Percentiles rank a stretch among this genome's conserved stretches.
Evolutionary conservation across 208 protist species (phyloP).

Genomic region (Trypanosoma caninum): DNA sequence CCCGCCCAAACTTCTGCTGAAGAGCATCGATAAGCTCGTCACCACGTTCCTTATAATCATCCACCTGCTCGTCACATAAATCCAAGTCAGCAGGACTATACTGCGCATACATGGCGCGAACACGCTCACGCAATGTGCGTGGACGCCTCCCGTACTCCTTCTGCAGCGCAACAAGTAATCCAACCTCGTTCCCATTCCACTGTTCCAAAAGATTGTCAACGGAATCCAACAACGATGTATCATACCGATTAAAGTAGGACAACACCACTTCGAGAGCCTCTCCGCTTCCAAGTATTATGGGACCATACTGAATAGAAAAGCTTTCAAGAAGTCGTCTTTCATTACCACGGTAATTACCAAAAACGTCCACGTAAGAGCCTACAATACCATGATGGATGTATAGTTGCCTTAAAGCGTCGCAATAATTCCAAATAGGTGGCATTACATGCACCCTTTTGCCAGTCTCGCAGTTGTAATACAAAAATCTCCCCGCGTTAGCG

Average conservation of each 20-base stretch:
- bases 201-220: slow-evolving; percentile 13
- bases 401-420: slow-evolving; percentile 11
- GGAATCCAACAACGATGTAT: slow-evolving; percentile 5
- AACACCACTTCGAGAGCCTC: slow-evolving; percentile 4
- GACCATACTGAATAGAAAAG: slow-evolving; percentile 21
- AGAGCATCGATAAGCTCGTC: slow-evolving; percentile 12
- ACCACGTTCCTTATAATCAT: slow-evolving; percentile 8
- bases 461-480: slow-evolving; percentile 19
- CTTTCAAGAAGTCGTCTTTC: slow-evolving; percentile 6
- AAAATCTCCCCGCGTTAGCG: not conserved
- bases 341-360: not conserved
- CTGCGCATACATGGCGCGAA: slow-evolving; percentile 22
- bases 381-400: slow-evolving; percentile 6
- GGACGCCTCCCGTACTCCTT: slow-evolving; percentile 16
- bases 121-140: slow-evolving; percentile 23
- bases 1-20: slow-evolving; percentile 14
- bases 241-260: slow-evolving; percentile 13
- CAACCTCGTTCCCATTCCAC: slow-evolving; percentile 19
- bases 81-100: slow-evolving; percentile 14
- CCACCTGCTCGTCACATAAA: slow-evolving; percentile 11
- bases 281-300: not conserved
- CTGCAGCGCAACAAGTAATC: slow-evolving; percentile 13
- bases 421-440: slow-evolving; percentile 19
- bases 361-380: slow-evolving; percentile 11
- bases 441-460: not conserved